These are phyloP conservation scores for Esteya vermicola DNA, from an alignment of 2,329 filamentous ascomycete genomes.

Conservation along the genomic window DNA sequence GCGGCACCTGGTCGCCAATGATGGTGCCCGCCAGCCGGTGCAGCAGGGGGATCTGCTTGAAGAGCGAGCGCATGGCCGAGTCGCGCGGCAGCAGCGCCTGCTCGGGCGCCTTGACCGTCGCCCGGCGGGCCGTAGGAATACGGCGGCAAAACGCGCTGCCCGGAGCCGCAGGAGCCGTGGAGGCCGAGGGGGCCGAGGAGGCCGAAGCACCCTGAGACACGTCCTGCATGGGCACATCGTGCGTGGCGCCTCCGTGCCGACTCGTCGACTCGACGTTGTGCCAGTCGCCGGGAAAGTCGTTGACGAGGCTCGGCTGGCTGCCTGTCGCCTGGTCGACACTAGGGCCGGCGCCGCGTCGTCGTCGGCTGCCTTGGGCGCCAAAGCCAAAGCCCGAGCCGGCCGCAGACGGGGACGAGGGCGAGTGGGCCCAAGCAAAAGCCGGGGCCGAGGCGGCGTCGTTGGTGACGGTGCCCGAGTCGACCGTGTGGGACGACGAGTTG, in stretches of 20 bases:
- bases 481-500: slow-evolving; percentile 36
- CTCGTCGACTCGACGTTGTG: background rate
- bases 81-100: slow-evolving; percentile 58
- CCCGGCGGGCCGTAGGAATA: slow-evolving; percentile 53
- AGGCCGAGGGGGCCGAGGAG: background rate
- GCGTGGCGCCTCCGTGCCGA: background rate
- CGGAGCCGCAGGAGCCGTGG: background rate
- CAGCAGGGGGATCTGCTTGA: slow-evolving; percentile 53
- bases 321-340: background rate
- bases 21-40: slow-evolving; percentile 59
- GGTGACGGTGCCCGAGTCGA: slow-evolving; percentile 40
- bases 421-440: too few species aligned
- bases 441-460: slow-evolving; percentile 16
- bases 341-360: background rate
- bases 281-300: slow-evolving; percentile 2
- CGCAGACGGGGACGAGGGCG: slow-evolving; percentile 24
- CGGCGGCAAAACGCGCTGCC: slow-evolving; percentile 38
- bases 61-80: slow-evolving; percentile 46
- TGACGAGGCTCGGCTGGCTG: slow-evolving; percentile 9
- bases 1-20: slow-evolving; percentile 63
- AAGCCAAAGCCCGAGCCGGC: slow-evolving; percentile 23
- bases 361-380: background rate
- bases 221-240: background rate
- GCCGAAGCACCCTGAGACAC: too few species aligned
- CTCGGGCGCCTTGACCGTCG: slow-evolving; percentile 51